phyloP scores from a whole-genome alignment of 352 stramenopile genomes.

The Pythium dissotocum region DNA sequence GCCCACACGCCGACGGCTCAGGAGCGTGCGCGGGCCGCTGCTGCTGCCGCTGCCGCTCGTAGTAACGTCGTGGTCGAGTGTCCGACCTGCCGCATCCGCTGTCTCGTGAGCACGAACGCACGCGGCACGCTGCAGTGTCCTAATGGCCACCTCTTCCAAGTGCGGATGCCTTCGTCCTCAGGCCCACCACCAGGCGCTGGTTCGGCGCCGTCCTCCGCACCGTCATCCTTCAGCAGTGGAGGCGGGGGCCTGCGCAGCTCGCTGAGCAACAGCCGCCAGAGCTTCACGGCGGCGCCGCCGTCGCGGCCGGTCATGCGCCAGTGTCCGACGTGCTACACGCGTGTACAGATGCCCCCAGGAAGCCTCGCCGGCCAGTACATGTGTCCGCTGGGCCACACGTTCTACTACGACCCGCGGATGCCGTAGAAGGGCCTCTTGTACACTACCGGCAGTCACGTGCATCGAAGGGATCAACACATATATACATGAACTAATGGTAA shows the following conservation, averaged over 20 bases:
- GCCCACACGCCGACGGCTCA: constrained; percentile 45
- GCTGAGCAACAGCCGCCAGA: constrained; percentile 23
- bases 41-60: constrained; percentile 25
- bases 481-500: not conserved
- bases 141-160: constrained; percentile 47
- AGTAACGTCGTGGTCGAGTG: constrained; percentile 53
- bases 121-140: constrained; percentile 47
- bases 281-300: constrained; percentile 25
- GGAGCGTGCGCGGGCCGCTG: constrained; percentile 34
- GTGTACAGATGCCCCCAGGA: constrained; percentile 84
- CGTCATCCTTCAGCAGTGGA: constrained; percentile 18
- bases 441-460: not conserved
- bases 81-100: constrained; percentile 43
- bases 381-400: constrained; percentile 86
- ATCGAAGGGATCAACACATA: no score
- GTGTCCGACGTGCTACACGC: constrained; percentile 86
- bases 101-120: constrained; percentile 42
- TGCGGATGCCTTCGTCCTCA: constrained; percentile 35
- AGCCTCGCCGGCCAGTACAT: constrained; percentile 88
- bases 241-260: constrained; percentile 30
- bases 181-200: no score
- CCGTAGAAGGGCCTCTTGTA: constrained; percentile 4
- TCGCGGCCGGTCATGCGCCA: constrained; percentile 74
- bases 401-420: constrained; percentile 79
- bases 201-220: constrained; percentile 1